Evolutionary conservation across 352 stramenopile genomes (phyloP).

Genomic region (Phytophthora aleatoria): DNA sequence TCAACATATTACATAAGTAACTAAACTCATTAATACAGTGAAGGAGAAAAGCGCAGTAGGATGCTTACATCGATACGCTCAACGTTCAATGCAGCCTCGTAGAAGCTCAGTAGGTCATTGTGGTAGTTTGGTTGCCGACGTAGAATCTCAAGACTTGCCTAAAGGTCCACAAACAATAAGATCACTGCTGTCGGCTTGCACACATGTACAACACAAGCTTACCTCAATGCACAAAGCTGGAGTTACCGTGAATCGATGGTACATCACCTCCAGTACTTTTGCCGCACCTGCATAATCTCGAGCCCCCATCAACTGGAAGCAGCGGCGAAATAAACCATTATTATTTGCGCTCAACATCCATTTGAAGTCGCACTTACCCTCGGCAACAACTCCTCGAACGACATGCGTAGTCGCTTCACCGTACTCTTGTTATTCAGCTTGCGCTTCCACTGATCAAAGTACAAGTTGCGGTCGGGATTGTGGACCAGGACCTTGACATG

Average conservation of each 20-base stretch:
- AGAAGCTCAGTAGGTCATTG: slow-evolving; percentile 64
- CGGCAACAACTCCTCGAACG: slow-evolving; percentile 57
- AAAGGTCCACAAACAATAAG: slow-evolving; percentile 4
- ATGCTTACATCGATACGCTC: slow-evolving; percentile 55
- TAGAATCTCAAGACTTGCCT: slow-evolving; percentile 82
- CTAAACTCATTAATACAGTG: slow-evolving; percentile 1
- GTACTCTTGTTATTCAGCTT: slow-evolving; percentile 29
- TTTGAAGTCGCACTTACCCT: slow-evolving; percentile 32
- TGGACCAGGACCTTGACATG: slow-evolving; percentile 43
- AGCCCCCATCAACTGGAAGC: slow-evolving; percentile 59
- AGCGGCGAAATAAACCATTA: neutral
- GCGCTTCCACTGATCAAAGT: slow-evolving; percentile 65
- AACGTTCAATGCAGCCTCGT: slow-evolving; percentile 48
- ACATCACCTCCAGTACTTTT: slow-evolving; percentile 69
- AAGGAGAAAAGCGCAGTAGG: neutral
- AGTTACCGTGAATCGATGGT: slow-evolving; percentile 65
- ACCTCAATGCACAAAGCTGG: slow-evolving; percentile 74
- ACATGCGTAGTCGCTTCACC: slow-evolving; percentile 41
- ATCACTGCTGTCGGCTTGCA: neutral
- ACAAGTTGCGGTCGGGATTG: slow-evolving; percentile 19
- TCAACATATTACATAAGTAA: slow-evolving; percentile 3
- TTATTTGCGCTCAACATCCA: neutral
- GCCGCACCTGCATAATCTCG: slow-evolving; percentile 73
- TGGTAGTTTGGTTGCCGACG: slow-evolving; percentile 54
- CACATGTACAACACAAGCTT: neutral